These are phyloP conservation scores for Nelumbo lutea DNA, from an alignment of 164 flowering plant genomes.

Conservation along the genomic window DNA sequence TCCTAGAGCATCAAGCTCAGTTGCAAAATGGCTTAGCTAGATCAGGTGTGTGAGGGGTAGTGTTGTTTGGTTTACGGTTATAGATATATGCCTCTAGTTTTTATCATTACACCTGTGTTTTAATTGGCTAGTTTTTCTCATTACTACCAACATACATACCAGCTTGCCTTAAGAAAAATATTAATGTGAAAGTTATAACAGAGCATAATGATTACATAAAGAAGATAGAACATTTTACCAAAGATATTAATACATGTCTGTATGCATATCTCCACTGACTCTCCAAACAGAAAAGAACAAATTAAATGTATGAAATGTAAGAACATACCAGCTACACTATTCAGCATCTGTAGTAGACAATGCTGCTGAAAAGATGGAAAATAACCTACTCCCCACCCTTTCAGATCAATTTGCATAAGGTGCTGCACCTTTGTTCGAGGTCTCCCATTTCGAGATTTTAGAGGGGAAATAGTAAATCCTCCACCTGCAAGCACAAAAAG, in stretches of 20 bases:
- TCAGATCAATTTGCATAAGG: conserved; percentile 97
- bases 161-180: too few species aligned
- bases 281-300: conserved; percentile 3
- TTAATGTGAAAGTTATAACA: too few species aligned
- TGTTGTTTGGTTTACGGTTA: too few species aligned
- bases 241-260: neutral
- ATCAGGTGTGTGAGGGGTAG: too few species aligned
- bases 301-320: neutral
- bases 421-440: conserved; percentile 95
- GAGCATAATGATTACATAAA: too few species aligned
- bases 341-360: conserved; percentile 91
- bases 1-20: too few species aligned
- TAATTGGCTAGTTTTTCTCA: too few species aligned
- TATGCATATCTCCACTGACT: neutral
- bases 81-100: too few species aligned
- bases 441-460: conserved; percentile 84
- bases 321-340: conserved; percentile 88
- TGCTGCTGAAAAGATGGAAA: conserved; percentile 87
- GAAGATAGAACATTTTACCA: too few species aligned
- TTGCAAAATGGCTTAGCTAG: too few species aligned
- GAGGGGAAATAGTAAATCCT: conserved; percentile 87
- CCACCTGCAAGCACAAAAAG: conserved; percentile 60
- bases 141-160: too few species aligned
- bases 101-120: too few species aligned
- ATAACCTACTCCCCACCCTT: conserved; percentile 98